Evolutionary conservation across 1,284 basidiomycete species (phyloP), one percentile per base, ranked within the genome.

Genomic region (Singerocomus inundabilis): DNA sequence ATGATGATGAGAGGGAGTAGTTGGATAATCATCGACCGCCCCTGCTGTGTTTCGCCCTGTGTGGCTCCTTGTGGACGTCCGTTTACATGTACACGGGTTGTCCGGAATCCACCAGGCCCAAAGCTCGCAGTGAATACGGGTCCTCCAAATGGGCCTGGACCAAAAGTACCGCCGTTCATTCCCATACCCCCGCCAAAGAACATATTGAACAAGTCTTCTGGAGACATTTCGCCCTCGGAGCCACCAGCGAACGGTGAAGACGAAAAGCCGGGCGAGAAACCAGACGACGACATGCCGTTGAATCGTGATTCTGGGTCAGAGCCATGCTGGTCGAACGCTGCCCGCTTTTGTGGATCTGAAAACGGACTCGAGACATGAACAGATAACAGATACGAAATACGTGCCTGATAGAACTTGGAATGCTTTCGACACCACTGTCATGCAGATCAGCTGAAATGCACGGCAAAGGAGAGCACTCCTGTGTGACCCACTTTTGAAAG

Each of bases 201-300:
- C 91, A 97, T 95, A 66, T 98, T 96, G 78, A 99, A 99, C 47
- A 99, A 67, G 56, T 99, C 96, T 70, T 98, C 93, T 1, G 96
- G 93, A 52, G 91, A 93, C 59, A 99, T 77, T 66, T 98, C 95
- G 46, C 85, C 84, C 10, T 91, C 89, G 59, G 88, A 90, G 5
- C 76, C 75, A 37, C 77, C 71, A 37, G 75, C 73, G 56, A 81
- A 85, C 28, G 73, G 72, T 48, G 70, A 72, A 33, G 73, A 54
- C 28, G 76, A 71, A 66, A 82, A 87, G 15, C 77, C 76, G 15
- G 79, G 66, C 13, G 77, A 71, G 37, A 76, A 72, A 4, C 70
- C 72, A n/a, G 84, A 79, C 9, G 84, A 80, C 7, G 84, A 73
- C 76, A 84, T 84, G 46, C 90, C 87, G 46, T 77, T 70, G 52